Evolutionary conservation across 352 stramenopile genomes (phyloP).

Genomic region (Chloridella minuta): DNA sequence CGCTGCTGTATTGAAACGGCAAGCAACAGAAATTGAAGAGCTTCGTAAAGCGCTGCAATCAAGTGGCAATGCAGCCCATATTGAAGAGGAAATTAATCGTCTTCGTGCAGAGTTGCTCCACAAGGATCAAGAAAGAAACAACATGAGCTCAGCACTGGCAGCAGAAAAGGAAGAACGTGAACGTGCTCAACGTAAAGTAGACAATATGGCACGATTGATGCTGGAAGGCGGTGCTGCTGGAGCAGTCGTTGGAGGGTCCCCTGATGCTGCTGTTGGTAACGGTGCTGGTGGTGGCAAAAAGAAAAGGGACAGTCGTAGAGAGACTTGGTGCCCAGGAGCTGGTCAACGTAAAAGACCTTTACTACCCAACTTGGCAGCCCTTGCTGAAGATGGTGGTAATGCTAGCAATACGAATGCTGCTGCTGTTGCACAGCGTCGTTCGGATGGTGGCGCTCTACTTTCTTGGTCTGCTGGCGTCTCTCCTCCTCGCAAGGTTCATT

Average conservation of each 20-base stretch:
- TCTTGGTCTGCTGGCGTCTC: too few relatives aligned
- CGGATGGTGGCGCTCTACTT: too few relatives aligned
- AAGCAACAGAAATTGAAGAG: slow-evolving; percentile 7
- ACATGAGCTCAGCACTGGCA: neutral
- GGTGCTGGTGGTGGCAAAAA: neutral
- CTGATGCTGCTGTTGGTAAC: too few relatives aligned
- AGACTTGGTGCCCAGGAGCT: neutral
- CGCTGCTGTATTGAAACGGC: slow-evolving; percentile 27
- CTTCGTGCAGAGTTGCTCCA: neutral
- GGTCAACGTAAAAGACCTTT: too few relatives aligned
- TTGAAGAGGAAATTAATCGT: neutral
- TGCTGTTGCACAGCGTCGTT: too few relatives aligned
- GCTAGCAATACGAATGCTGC: too few relatives aligned
- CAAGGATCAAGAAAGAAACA: neutral
- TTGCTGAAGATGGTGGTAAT: too few relatives aligned
- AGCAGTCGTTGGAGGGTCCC: too few relatives aligned
- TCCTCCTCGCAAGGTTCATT: too few relatives aligned
- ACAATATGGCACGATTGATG: neutral
- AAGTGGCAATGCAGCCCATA: neutral
- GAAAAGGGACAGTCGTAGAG: neutral
- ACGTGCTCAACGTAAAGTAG: neutral
- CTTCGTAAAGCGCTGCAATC: neutral
- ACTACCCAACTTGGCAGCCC: too few relatives aligned
- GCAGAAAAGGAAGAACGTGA: neutral
- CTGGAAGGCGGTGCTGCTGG: neutral